phyloP scores from a whole-genome alignment of 192 early-diverging fungal species.

The Backusella macrospora region DNA sequence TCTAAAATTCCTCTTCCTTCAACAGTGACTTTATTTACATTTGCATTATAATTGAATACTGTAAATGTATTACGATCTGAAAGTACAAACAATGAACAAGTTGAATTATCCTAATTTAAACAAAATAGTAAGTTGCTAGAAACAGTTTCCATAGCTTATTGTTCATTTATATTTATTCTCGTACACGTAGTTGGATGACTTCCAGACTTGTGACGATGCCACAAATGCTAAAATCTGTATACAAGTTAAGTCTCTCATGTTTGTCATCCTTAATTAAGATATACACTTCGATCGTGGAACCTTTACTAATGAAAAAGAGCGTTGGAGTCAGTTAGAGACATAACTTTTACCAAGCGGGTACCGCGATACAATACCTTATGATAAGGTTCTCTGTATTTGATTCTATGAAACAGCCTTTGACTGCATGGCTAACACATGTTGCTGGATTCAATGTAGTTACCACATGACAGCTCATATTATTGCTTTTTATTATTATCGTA shows the following conservation, averaged over 20 bases:
- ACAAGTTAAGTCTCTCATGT: conserved; percentile 40
- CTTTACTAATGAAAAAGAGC: conserved; percentile 45
- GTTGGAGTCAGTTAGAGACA: background rate
- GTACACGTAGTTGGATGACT: conserved; percentile 42
- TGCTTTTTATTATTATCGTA: too few species aligned
- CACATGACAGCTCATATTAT: conserved; percentile 3
- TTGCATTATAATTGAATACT: conserved; percentile 66
- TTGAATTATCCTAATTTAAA: conserved; percentile 47
- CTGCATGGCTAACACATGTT: conserved; percentile 66
- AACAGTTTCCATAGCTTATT: background rate
- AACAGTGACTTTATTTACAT: conserved; percentile 44
- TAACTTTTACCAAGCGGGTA: background rate
- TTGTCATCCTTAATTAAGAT: conserved; percentile 33
- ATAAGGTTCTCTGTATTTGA: conserved; percentile 71
- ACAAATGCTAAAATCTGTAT: conserved; percentile 65
- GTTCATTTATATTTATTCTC: background rate
- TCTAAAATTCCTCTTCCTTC: conserved; percentile 25
- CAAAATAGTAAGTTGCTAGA: background rate
- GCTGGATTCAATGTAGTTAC: conserved; percentile 82
- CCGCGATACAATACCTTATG: conserved; percentile 55
- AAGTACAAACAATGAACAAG: conserved; percentile 67
- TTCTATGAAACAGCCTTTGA: conserved; percentile 67
- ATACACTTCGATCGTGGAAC: conserved; percentile 65
- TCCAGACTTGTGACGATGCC: conserved; percentile 67
- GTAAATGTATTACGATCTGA: conserved; percentile 69